These are phyloP conservation scores for Jamesozyma gamospora DNA, from an alignment of 805 yeast species.

Conservation along the genomic window DNA sequence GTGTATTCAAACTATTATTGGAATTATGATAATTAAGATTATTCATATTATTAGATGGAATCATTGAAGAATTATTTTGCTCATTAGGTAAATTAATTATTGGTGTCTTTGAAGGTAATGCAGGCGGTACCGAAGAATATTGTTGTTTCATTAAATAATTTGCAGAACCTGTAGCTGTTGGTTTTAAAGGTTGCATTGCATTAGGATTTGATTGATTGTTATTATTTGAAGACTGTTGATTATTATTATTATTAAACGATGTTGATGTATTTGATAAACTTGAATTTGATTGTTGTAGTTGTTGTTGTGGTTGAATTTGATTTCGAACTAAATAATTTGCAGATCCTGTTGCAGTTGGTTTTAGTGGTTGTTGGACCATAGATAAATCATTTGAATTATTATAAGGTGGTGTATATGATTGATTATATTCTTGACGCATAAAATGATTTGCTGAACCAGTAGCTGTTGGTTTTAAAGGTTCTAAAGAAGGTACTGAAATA, in stretches of 20 bases:
- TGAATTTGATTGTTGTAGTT: background rate
- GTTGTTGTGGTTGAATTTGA: slow-evolving; percentile 7
- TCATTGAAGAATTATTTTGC: background rate
- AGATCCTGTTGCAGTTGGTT: slow-evolving; percentile 35
- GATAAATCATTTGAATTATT: background rate
- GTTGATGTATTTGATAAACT: background rate
- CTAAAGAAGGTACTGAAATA: slow-evolving; percentile 15
- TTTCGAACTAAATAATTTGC: slow-evolving; percentile 29
- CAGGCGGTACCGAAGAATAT: slow-evolving; percentile 12
- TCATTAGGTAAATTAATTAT: background rate
- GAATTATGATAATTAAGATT: background rate
- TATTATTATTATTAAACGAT: background rate
- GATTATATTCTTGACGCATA: slow-evolving; percentile 18
- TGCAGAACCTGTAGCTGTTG: slow-evolving; percentile 30
- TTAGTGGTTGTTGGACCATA: slow-evolving; percentile 16
- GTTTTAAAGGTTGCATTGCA: slow-evolving; percentile 26
- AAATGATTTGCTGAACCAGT: slow-evolving; percentile 29
- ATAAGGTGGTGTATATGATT: background rate
- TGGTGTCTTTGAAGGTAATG: slow-evolving; percentile 7
- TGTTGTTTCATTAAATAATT: slow-evolving; percentile 25
- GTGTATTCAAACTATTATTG: background rate
- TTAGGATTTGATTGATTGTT: slow-evolving; percentile 3
- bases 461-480: slow-evolving; percentile 28
- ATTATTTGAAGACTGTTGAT: background rate
- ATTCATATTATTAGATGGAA: background rate